Evolutionary conservation across 352 stramenopile genomes (phyloP), one percentile per base, ranked within the genome.

Genomic region (Globisporangium radiosum): DNA sequence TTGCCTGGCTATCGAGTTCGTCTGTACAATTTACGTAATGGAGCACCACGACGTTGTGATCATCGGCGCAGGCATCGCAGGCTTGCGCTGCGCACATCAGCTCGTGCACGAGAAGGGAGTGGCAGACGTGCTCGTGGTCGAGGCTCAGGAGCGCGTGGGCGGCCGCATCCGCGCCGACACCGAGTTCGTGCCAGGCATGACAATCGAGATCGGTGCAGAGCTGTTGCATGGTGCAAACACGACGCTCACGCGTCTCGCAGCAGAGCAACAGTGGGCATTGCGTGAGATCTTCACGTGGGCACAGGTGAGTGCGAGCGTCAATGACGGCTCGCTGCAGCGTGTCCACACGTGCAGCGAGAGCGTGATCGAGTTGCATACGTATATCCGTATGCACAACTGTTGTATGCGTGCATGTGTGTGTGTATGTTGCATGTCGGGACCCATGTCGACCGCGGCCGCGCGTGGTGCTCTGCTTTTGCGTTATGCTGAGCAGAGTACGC

Each of bases 211-310:
- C 43, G 83, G 83, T 8, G 83, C 83, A 5, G 83, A 93, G 73
- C 59, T 93, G 52, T 58, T 90, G 47, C 83, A 93, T 47, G 83
- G 83, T 43, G 78, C 71, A 53, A 89, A 90, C 66, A 93, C 83
- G 52, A 81, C 81, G 57, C 73, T 93, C 58, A 93, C 83, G 13
- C 66, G 66, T 2, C 62, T 93, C 36, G 83, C 83, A 0, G 72
- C 83, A 54, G 65, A 91, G 65, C 58, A 82, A 49, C 67, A 83
- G 54, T 88, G 85, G 67, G 70, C 70, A 61, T 43, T 91, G 60
- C 80, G 81, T 37, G 83, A 93, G 68, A 89, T 93, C 56, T 93
- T 93, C 64, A 91, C 81, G 49, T 93, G 83, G 83, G 79, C 81
- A 60, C 83, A 93, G 83, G 83, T 93, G 69, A 70, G 74, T 62